phyloP scores from a whole-genome alignment of 805 yeast genomes.

The Metschnikowia rubicola region DNA sequence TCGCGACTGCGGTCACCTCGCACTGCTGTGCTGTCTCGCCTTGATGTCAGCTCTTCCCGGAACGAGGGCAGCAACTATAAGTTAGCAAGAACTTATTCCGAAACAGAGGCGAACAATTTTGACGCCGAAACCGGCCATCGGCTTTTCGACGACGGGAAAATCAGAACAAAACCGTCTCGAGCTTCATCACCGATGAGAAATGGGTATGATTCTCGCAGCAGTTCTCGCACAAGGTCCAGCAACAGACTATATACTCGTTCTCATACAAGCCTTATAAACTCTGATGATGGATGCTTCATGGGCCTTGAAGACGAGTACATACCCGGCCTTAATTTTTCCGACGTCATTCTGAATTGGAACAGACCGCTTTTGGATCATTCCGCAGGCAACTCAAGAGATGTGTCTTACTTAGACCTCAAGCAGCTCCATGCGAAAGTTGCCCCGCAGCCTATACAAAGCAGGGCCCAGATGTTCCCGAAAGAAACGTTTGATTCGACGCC shows the following conservation, averaged over 20 bases:
- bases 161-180: constrained; percentile 39
- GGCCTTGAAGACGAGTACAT: constrained; percentile 77
- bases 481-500: constrained; percentile 5
- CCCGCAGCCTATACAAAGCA: constrained; percentile 37
- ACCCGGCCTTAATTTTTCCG: constrained; percentile 63
- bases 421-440: constrained; percentile 42
- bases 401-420: constrained; percentile 40
- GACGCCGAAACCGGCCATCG: constrained; percentile 53
- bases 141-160: constrained; percentile 49
- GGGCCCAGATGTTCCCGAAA: constrained; percentile 11
- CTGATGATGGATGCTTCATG: constrained; percentile 13
- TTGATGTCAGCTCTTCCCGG: constrained; percentile 1
- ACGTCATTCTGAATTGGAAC: constrained; percentile 48
- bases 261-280: constrained; percentile 23
- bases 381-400: constrained; percentile 29
- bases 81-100: constrained; percentile 58
- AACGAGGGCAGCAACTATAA: constrained; percentile 19
- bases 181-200: constrained; percentile 12
- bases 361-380: constrained; percentile 35
- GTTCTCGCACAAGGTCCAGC: constrained; percentile 1
- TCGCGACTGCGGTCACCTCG: constrained; percentile 8
- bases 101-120: constrained; percentile 60
- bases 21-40: constrained; percentile 2
- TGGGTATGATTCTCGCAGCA: constrained; percentile 1
- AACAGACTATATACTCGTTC: constrained; percentile 31